Evolutionary conservation across 768 basidiomycete species (phyloP).

Genomic region (Exidia glandulosa): DNA sequence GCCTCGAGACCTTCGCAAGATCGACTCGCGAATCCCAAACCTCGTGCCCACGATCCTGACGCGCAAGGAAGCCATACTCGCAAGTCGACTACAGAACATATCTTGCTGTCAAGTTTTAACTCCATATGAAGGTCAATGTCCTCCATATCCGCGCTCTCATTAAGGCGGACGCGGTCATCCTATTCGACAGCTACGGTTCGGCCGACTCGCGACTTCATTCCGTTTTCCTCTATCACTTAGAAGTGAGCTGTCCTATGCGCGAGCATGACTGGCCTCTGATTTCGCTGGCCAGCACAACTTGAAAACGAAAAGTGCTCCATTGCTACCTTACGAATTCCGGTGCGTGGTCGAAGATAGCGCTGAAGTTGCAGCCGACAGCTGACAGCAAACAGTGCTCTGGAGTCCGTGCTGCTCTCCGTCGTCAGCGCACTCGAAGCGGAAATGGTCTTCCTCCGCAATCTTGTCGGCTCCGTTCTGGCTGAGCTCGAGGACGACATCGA

Average conservation of each 20-base stretch:
- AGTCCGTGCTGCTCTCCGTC: constrained; percentile 86
- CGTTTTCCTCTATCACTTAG: constrained; percentile 78
- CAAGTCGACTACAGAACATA: constrained; percentile 25
- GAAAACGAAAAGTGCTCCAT: constrained; percentile 52
- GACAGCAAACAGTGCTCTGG: constrained; percentile 57
- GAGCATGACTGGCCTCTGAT: constrained; percentile 1
- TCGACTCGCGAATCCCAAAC: constrained; percentile 89
- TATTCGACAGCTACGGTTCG: constrained; percentile 89
- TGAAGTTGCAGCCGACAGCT: constrained; percentile 9
- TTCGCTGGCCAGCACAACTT: constrained; percentile 58
- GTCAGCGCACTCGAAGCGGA: constrained; percentile 90
- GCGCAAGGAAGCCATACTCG: constrained; percentile 78
- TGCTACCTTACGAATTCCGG: constrained; percentile 90
- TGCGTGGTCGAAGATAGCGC: constrained; percentile 15
- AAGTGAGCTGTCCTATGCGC: constrained; percentile 33
- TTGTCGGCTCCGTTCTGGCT: constrained; percentile 80
- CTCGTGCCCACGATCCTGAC: constrained; percentile 89
- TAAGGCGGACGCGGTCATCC: constrained; percentile 81
- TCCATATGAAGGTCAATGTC: constrained; percentile 61
- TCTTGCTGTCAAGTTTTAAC: constrained; percentile 3
- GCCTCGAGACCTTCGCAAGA: constrained; percentile 94
- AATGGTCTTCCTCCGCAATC: constrained; percentile 86
- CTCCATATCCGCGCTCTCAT: constrained; percentile 91
- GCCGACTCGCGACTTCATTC: constrained; percentile 78
- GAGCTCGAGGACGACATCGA: constrained; percentile 95